Conservation (phyloP, 2,329 filamentous ascomycete genomes). For the Cordyceps cateniannulata region DNA sequence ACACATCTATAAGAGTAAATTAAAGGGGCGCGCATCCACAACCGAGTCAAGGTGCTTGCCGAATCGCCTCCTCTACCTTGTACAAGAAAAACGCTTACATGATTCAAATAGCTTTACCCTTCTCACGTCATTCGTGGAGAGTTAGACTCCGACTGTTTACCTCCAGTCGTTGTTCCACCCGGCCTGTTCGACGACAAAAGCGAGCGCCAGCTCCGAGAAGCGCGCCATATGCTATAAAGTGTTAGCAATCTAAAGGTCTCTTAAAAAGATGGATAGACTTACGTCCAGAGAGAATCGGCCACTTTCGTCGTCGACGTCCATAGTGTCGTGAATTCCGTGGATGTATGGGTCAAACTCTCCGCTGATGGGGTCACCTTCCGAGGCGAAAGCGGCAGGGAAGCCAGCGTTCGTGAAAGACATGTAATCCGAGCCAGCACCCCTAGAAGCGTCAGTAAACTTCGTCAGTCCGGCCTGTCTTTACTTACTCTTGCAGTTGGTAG, state of each 20-base stretch:
- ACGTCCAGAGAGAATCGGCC: conserved; percentile 33
- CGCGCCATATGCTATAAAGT: conserved; percentile 30
- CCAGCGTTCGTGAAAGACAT: conserved; percentile 34
- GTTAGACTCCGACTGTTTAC: conserved; percentile 13
- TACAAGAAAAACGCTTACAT: too few species aligned
- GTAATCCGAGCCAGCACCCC: conserved; percentile 33
- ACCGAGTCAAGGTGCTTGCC: too few species aligned
- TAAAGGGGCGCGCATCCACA: too few species aligned
- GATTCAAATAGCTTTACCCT: too few species aligned
- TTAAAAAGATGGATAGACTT: background rate
- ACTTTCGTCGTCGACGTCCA: conserved; percentile 30
- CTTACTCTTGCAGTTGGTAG: conserved; percentile 25
- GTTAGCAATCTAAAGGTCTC: conserved; percentile 11
- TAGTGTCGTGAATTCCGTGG: conserved; percentile 29
- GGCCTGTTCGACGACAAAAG: conserved; percentile 32
- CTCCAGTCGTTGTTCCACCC: conserved; percentile 35
- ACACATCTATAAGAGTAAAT: too few species aligned
- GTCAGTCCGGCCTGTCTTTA: background rate
- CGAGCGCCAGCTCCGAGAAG: conserved; percentile 34
- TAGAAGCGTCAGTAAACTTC: conserved; percentile 10
- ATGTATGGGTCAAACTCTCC: conserved; percentile 34
- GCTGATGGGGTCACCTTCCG: conserved; percentile 30
- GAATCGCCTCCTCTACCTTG: too few species aligned
- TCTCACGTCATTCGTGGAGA: too few species aligned
- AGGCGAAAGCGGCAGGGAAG: conserved; percentile 33